Percentiles rank a stretch among this genome's conserved stretches.
phyloP scores from a whole-genome alignment of 2,329 filamentous ascomycete genomes.

The Ophiostoma pallidulum region DNA sequence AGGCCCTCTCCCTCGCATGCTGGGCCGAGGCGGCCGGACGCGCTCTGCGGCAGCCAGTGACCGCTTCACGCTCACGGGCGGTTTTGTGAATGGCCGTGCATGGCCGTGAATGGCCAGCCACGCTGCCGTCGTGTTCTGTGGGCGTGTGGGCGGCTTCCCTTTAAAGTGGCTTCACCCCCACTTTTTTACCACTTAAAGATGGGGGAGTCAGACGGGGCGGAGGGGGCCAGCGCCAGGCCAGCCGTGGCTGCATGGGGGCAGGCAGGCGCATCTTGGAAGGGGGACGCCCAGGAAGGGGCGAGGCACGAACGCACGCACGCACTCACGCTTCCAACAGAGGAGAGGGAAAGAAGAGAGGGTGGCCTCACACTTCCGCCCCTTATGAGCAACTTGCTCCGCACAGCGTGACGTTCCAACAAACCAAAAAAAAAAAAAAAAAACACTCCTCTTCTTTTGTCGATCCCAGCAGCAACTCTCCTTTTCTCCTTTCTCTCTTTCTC shows the following conservation, averaged over 20 bases:
- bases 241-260: constrained; percentile 1
- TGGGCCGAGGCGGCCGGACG: too few species aligned
- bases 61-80: too few species aligned
- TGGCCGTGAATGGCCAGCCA: background rate
- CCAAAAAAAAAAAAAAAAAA: too few species aligned
- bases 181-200: constrained; percentile 4
- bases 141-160: constrained; percentile 2
- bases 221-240: background rate
- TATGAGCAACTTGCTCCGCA: too few species aligned
- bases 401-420: too few species aligned
- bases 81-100: too few species aligned
- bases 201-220: constrained; percentile 1
- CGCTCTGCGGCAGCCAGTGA: too few species aligned
- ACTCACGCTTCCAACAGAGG: too few species aligned
- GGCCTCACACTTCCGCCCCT: constrained; percentile 3
- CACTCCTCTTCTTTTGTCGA: background rate
- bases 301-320: too few species aligned
- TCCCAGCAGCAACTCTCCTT: too few species aligned
- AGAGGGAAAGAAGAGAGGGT: too few species aligned
- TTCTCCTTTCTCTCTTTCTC: background rate
- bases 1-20: too few species aligned
- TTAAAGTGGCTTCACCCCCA: background rate
- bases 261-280: constrained; percentile 1
- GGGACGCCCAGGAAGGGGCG: background rate
- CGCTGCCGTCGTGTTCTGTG: background rate